Evolutionary conservation across 371 early-diverging fungal species (phyloP).

Genomic region (Mucor piriformis): DNA sequence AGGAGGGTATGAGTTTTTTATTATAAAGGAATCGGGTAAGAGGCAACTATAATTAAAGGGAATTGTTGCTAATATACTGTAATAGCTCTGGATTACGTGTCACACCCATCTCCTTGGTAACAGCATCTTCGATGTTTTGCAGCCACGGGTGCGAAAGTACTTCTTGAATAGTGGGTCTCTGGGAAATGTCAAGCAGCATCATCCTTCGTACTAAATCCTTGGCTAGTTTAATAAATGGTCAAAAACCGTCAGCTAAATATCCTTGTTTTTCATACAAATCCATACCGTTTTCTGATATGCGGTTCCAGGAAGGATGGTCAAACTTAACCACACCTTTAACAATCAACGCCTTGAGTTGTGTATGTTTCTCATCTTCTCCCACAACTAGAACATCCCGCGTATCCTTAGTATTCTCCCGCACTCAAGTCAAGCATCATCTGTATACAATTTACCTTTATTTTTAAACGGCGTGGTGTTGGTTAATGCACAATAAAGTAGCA

Average conservation of each 20-base stretch:
- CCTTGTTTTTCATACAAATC: background rate
- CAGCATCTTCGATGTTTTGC: no score
- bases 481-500: slow-evolving; percentile 92
- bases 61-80: no score
- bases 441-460: background rate
- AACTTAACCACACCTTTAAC: slow-evolving; percentile 6
- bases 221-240: slow-evolving; percentile 27
- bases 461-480: slow-evolving; percentile 93
- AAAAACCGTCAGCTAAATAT: slow-evolving; percentile 19
- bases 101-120: no score
- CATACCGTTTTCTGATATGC: slow-evolving; percentile 14
- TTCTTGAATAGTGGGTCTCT: no score
- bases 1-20: no score
- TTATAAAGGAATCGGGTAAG: no score
- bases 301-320: slow-evolving; percentile 7
- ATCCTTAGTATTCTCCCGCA: no score
- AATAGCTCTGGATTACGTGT: no score
- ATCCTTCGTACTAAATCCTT: slow-evolving; percentile 58
- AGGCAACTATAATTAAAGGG: no score
- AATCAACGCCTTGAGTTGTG: background rate
- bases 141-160: no score
- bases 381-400: no score
- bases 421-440: background rate
- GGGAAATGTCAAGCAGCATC: no score
- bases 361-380: slow-evolving; percentile 1